Percentiles rank a stretch among this genome's conserved stretches.
phyloP scores from a whole-genome alignment of 2,329 filamentous ascomycete species.

The Blastomyces silverae region DNA sequence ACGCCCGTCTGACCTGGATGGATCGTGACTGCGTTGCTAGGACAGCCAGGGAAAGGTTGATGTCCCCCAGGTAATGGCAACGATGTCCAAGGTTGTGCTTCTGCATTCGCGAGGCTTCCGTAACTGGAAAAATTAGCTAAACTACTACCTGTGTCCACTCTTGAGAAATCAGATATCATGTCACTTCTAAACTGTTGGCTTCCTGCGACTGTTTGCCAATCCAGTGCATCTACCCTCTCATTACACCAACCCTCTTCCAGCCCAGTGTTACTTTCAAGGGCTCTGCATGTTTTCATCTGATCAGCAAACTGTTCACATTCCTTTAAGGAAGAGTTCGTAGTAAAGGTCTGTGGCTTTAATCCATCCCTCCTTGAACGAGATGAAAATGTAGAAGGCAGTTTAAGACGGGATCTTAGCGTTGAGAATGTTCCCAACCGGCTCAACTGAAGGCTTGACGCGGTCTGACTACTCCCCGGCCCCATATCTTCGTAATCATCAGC shows the following conservation, averaged over 20 bases:
- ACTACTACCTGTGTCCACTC: conserved; percentile 23
- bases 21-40: conserved; percentile 12
- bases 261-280: not conserved
- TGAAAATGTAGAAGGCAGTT: conserved; percentile 15
- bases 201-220: conserved; percentile 27
- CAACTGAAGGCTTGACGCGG: conserved; percentile 19
- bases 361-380: conserved; percentile 12
- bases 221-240: conserved; percentile 18
- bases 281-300: not conserved
- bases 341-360: not conserved
- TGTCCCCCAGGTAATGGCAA: conserved; percentile 11
- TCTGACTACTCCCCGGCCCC: conserved; percentile 21
- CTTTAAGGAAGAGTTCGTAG: not conserved
- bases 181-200: conserved; percentile 20
- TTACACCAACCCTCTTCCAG: not conserved
- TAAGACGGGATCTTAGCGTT: conserved; percentile 15
- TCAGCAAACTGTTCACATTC: not conserved
- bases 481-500: not conserved
- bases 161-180: conserved; percentile 12
- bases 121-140: conserved; percentile 26
- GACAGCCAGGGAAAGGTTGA: not conserved
- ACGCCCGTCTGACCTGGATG: conserved; percentile 7
- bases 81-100: conserved; percentile 10
- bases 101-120: conserved; percentile 19
- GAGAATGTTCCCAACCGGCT: conserved; percentile 15